Percentiles rank a stretch among this genome's conserved stretches.
These are phyloP conservation scores for Septoria linicola DNA, from an alignment of 2,329 filamentous ascomycete species.

Conservation along the genomic window DNA sequence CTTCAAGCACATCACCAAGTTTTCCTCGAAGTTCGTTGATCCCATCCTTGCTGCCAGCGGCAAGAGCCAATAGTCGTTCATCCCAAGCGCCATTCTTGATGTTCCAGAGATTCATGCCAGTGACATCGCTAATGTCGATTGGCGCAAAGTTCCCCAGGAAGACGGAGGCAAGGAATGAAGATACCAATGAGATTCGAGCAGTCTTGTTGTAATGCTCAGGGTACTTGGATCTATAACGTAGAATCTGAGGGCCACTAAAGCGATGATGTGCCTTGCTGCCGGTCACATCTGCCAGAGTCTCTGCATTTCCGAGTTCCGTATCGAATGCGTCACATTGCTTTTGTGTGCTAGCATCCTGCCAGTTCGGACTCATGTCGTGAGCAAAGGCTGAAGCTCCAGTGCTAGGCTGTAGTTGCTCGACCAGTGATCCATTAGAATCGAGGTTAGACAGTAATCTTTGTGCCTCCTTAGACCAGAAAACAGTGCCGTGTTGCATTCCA, in stretches of 20 bases:
- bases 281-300: constrained; percentile 72
- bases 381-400: constrained; percentile 64
- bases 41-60: constrained; percentile 62
- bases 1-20: constrained; percentile 74
- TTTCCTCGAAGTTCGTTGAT: constrained; percentile 69
- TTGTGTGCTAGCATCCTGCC: constrained; percentile 97
- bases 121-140: constrained; percentile 90
- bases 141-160: constrained; percentile 83
- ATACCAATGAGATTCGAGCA: constrained; percentile 85
- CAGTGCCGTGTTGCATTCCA: constrained; percentile 96
- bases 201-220: constrained; percentile 80
- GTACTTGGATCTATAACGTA: constrained; percentile 77
- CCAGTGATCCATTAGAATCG: constrained; percentile 60
- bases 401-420: constrained; percentile 64
- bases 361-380: constrained; percentile 87
- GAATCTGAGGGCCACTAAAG: constrained; percentile 96
- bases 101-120: constrained; percentile 96
- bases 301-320: constrained; percentile 62
- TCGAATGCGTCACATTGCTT: constrained; percentile 89
- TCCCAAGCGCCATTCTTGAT: constrained; percentile 73
- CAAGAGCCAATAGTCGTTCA: constrained; percentile 70
- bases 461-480: constrained; percentile 80
- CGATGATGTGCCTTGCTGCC: constrained; percentile 96
- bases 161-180: constrained; percentile 88
- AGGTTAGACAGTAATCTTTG: constrained; percentile 63